Evolutionary conservation across 2,329 filamentous ascomycete genomes (phyloP).

Genomic region (Teratosphaeria nubilosa): DNA sequence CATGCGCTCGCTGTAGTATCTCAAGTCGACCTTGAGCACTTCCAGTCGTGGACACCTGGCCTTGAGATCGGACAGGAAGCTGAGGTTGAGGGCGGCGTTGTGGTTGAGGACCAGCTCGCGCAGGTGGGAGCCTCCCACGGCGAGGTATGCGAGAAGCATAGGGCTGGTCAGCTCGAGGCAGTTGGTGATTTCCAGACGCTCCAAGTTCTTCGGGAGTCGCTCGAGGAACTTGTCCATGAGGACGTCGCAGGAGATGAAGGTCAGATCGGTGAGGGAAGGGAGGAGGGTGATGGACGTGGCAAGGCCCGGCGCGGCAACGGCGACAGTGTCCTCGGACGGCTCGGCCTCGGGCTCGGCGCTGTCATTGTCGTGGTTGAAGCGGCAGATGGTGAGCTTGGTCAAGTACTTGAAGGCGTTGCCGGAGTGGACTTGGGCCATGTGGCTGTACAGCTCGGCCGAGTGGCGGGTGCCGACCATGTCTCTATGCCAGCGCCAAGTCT

Average conservation of each 20-base stretch:
- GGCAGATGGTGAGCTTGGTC: constrained; percentile 47
- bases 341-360: constrained; percentile 12
- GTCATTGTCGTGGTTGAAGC: constrained; percentile 19
- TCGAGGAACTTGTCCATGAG: constrained; percentile 60
- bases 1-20: constrained; percentile 62
- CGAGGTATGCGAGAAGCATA: constrained; percentile 55
- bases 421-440: constrained; percentile 27
- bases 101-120: constrained; percentile 61
- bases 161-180: constrained; percentile 65
- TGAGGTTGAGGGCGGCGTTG: constrained; percentile 67
- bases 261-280: constrained; percentile 54
- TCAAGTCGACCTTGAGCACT: constrained; percentile 65
- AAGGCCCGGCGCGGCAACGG: constrained; percentile 12
- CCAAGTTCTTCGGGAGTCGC: constrained; percentile 55
- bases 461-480: constrained; percentile 23
- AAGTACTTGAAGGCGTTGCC: constrained; percentile 43
- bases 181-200: constrained; percentile 63
- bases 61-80: constrained; percentile 59
- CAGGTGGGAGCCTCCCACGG: constrained; percentile 57
- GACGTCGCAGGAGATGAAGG: constrained; percentile 65
- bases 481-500: constrained; percentile 45
- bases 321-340: constrained; percentile 28
- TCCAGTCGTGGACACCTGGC: constrained; percentile 60
- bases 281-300: constrained; percentile 48
- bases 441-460: constrained; percentile 10